A percentile compares a stretch with the other conserved stretches of the same genome.
These are phyloP conservation scores for Fusarium austroafricanum DNA, from an alignment of 2,329 filamentous ascomycete species.

Conservation along the genomic window DNA sequence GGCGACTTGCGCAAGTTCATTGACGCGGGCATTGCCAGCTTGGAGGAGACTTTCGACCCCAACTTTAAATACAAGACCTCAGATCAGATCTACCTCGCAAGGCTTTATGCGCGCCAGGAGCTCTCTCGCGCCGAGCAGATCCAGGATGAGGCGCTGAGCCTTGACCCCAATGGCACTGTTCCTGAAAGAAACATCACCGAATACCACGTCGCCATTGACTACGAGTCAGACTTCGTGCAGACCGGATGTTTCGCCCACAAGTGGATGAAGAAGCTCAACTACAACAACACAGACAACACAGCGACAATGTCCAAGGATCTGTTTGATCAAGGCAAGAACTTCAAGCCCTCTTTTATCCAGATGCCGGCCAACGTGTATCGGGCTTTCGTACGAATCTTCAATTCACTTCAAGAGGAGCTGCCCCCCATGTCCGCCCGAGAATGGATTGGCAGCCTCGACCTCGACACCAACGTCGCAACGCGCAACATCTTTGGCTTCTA, in stretches of 20 bases:
- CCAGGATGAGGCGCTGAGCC: slow-evolving; percentile 21
- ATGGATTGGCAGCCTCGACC: slow-evolving; percentile 19
- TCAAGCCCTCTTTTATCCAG: slow-evolving; percentile 26
- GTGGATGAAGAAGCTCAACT: slow-evolving; percentile 32
- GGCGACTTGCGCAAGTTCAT: slow-evolving; percentile 46
- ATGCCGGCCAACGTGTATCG: slow-evolving; percentile 31
- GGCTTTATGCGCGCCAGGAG: slow-evolving; percentile 58
- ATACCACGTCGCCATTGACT: slow-evolving; percentile 35
- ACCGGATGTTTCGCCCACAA: slow-evolving; percentile 26
- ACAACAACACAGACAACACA: slow-evolving; percentile 25
- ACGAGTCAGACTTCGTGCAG: slow-evolving; percentile 33
- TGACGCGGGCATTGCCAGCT: slow-evolving; percentile 44
- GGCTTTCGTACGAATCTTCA: slow-evolving; percentile 16
- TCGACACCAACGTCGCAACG: slow-evolving; percentile 45
- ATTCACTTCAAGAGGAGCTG: slow-evolving; percentile 12
- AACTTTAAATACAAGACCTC: slow-evolving; percentile 48
- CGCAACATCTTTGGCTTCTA: slow-evolving; percentile 52
- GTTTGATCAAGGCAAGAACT: slow-evolving; percentile 16
- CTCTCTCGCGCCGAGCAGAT: slow-evolving; percentile 52
- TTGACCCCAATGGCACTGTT: neutral
- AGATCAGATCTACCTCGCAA: slow-evolving; percentile 53
- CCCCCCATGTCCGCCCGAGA: slow-evolving; percentile 22
- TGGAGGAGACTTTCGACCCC: slow-evolving; percentile 51
- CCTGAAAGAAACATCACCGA: slow-evolving; percentile 35
- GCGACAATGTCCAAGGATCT: slow-evolving; percentile 21